Base-by-base conservation (phyloP, 1,139 yeast species). In the Yamadazyma spencermartinsiae region DNA sequence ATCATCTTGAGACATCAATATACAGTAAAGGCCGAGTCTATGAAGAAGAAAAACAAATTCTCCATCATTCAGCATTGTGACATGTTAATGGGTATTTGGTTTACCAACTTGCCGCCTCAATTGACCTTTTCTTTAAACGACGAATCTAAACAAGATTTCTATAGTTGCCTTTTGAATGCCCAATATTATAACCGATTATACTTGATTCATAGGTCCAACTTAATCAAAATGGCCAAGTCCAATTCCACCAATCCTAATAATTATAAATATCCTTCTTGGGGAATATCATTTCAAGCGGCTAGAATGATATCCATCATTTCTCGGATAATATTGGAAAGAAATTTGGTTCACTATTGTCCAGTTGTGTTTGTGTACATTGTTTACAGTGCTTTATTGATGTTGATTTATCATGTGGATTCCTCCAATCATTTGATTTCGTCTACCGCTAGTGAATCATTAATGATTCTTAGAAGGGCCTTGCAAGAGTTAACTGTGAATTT, bases 201-300 rank as follows among this genome's bases (percentile, higher is more conserved):
- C 50, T 66, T 84, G 50, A 77, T 85, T 33, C 95, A 86, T 57
- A 68, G 90, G 38, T 79, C 88, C 8, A 84, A 84, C 51, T 78
- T 86, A 42, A 63, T 79, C 30, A 68, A 78, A 44, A 68, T 72
- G 70, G 74, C 76, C 10, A 59, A 65, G 36, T 64, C 72, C 13
- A 63, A 63, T 20, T 64, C 73, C 4, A 64, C 72, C 6, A 66
- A 69, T 44, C 62, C 76, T 15, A 64, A 69, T 55, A 74, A 72
- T 51, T 79, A 73, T 54, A 77, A 74, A 40, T 83, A 82, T 56
- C 89, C 92, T 1, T 80, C 88, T 6, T 82, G 92, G 86, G 89
- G 92, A 11, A 85, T 86, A 45, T 84, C 90, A 2, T 86, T 86
- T 66, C 90, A 85, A 58, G 88, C 95, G 0, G 88, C 94, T 1